A percentile compares a stretch with the other conserved stretches of the same genome.
phyloP scores from a whole-genome alignment of 1,284 basidiomycete species.

The Malassezia furfur region DNA sequence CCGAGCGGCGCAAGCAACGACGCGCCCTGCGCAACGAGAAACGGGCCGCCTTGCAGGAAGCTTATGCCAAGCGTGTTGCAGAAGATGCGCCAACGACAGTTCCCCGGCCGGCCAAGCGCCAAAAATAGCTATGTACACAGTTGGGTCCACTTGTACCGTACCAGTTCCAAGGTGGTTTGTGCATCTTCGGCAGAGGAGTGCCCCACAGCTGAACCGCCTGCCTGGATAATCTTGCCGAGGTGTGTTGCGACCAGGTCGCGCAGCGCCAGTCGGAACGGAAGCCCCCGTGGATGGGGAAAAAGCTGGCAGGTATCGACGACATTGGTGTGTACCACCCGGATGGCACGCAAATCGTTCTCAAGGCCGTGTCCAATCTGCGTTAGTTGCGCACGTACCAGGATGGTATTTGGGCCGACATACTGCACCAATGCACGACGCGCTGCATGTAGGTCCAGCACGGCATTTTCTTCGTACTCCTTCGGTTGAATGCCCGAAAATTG shows the following conservation, averaged over 20 bases:
- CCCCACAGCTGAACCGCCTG: conserved; percentile 25
- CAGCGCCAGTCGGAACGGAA: conserved; percentile 37
- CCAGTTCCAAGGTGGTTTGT: conserved; percentile 32
- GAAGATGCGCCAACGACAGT: not conserved
- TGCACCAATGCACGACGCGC: conserved; percentile 26
- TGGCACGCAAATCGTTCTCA: conserved; percentile 41
- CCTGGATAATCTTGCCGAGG: conserved; percentile 40
- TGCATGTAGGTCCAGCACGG: conserved; percentile 22
- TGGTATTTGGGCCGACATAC: conserved; percentile 32
- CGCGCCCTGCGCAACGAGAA: conserved; percentile 11
- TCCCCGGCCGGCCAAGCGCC: not conserved
- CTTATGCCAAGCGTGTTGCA: not conserved
- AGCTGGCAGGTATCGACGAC: conserved; percentile 40
- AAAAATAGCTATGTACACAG: not conserved
- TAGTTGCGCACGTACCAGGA: conserved; percentile 19
- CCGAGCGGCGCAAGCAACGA: conserved; percentile 13
- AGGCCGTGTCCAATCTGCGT: conserved; percentile 35
- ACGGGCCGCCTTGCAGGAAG: conserved; percentile 3
- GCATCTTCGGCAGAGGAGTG: conserved; percentile 43
- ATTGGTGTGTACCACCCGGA: conserved; percentile 33
- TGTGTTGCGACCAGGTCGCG: conserved; percentile 30
- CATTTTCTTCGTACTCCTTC: conserved; percentile 25
- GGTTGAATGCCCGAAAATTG: conserved; percentile 39
- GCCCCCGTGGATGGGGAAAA: conserved; percentile 36
- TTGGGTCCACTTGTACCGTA: conserved; percentile 20